These are phyloP conservation scores for Boletus pseudo-olivaceus DNA, from an alignment of 768 basidiomycete genomes.

Conservation along the genomic window DNA sequence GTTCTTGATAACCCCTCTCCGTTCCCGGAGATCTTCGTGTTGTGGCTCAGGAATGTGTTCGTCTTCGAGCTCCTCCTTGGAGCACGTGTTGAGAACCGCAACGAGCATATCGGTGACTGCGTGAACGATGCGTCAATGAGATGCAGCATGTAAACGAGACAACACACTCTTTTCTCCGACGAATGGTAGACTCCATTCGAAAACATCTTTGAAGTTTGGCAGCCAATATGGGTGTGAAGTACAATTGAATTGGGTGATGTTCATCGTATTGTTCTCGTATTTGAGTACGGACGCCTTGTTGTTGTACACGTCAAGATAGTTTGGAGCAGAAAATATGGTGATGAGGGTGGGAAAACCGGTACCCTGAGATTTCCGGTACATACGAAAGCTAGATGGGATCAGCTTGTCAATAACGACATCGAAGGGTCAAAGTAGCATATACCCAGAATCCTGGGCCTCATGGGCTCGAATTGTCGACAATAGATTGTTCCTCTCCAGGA, in stretches of 20 bases:
- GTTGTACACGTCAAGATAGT: constrained; percentile 94
- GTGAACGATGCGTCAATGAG: background rate
- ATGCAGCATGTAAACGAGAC: background rate
- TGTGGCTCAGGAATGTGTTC: constrained; percentile 32
- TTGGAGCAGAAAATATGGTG: constrained; percentile 96
- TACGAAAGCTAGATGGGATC: constrained; percentile 59
- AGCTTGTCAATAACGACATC: background rate
- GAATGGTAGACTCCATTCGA: constrained; percentile 97
- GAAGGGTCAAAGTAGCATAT: constrained; percentile 20
- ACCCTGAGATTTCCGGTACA: constrained; percentile 90
- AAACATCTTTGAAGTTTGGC: constrained; percentile 97
- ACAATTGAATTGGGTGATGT: constrained; percentile 83
- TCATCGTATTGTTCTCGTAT: constrained; percentile 95
- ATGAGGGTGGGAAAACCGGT: constrained; percentile 96
- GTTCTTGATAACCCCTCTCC: constrained; percentile 62
- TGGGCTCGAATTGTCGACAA: constrained; percentile 95
- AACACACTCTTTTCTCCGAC: constrained; percentile 92
- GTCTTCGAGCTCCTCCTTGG: constrained; percentile 93
- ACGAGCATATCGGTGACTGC: constrained; percentile 97
- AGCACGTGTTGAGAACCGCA: constrained; percentile 92
- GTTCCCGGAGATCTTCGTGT: constrained; percentile 32
- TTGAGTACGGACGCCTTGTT: constrained; percentile 97
- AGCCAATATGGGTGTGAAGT: constrained; percentile 91
- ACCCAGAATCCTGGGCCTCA: constrained; percentile 97
- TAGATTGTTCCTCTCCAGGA: constrained; percentile 87